Base-by-base conservation (phyloP, 2,329 filamentous ascomycete species). In the Penicillium sp. region DNA sequence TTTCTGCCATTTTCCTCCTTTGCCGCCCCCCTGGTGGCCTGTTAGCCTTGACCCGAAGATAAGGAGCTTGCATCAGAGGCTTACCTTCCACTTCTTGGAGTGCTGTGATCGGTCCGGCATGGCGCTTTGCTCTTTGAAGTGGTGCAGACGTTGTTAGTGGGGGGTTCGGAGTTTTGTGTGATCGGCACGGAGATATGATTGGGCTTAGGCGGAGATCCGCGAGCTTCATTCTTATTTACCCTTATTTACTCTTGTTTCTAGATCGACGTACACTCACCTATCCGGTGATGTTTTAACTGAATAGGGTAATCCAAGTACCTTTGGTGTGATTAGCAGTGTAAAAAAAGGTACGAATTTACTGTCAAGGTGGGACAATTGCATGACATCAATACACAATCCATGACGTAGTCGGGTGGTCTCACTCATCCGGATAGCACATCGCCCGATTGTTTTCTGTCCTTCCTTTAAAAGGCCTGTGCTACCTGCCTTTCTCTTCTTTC, bases 1-100 rank as follows among this genome's bases (percentile, higher is more conserved):
- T 51, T 74, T 65, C 32, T 59, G 65, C 62, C 68, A 74, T 58
- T 66, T 69, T 42, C 43, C 59, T 11, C 59, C 64, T 58, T 66
- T 69, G 36, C 43, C 59, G 13, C 59, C 65, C 47, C 66, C 66
- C 70, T 73, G 45, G 27, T 46, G 14, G 31, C 54, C 47, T 57
- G 60, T 51, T 29, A 14, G 27, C 36, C 11, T 21, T 9, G 9
- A 31, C 1, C 21, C 16, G 14, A 16, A 22, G n/a, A 11, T 22
- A 5, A 34, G 18, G 14, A 43, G 34, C 9, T 29, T 45, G 22
- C 10, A 43, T 24, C 21, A 31, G 38, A 29, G 27, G 52, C 65
- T 39, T 40, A 73, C 72, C 68, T 72, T 74, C 61, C 65, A 65
- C 53, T 62, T 70, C 62, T 73, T 73, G 38, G 64, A 63, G 43